Evolutionary conservation across 2,329 filamentous ascomycete species (phyloP), one percentile per base, ranked within the genome.

Genomic region (Ilyonectria mors-panacis): DNA sequence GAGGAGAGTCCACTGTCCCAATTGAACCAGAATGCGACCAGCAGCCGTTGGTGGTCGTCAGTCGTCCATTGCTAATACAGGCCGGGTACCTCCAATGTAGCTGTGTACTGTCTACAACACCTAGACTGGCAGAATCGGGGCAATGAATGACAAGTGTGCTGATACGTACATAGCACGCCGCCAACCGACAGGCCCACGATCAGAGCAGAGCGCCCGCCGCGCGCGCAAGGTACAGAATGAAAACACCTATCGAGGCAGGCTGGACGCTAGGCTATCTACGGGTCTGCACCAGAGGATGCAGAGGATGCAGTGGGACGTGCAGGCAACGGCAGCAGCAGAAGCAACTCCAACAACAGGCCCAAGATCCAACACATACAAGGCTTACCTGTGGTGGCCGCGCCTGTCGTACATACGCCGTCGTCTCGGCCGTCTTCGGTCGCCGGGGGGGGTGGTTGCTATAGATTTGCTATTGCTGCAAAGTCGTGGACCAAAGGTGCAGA

Each of bases 241-340:
- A 53, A 53, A 17, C 3, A 35, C 50, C 50, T 35, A 53, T 53
- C 50, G 59, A 60, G 39, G 63, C 63, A 55, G 44, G 44, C 30
- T 61, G 53, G 50, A 47, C 64, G 64, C 64, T 66, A 66, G 64
- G 64, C 60, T 59, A 56, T 55, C 54, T 63, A 55, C 59, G 54
- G 51, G 50, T 44, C 53, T 56, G 37, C 63, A 50, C 51, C 37
- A 37, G 63, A 59, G 48, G 47, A 23, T 39, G 45, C 57, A 48
- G 44, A 26, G 45, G 51, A 17, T 39, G 42, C 56, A 61, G 17
- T 8, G n/a, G 39, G 37, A 26, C 26, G 30, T 44, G 37, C 54
- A 63, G 26, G 39, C 39, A 42, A n/a, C 15, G 17, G 15, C 15
- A n/a, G 17, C 15, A 15, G 15, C 15, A 47, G 30, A 37, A 62